Percentiles rank a stretch among this genome's conserved stretches.
These are phyloP conservation scores for Monilinia polystroma DNA, from an alignment of 2,329 filamentous ascomycete species.

Conservation along the genomic window DNA sequence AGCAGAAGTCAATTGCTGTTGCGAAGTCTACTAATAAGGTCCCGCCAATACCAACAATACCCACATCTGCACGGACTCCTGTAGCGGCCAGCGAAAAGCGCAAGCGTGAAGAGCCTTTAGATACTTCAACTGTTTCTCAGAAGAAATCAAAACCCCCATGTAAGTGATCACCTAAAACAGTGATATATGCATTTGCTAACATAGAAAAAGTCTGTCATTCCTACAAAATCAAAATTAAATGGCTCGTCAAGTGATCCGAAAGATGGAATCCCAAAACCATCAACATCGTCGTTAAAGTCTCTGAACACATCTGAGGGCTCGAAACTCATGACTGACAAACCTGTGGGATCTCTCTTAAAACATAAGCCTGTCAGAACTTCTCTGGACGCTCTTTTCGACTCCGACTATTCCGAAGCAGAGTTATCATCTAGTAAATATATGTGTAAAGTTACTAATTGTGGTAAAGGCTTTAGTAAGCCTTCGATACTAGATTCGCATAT, in stretches of 20 bases:
- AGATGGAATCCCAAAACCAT: background rate
- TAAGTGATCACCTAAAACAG: background rate
- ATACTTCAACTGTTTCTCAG: background rate
- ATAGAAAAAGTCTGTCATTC: background rate
- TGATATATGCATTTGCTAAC: background rate
- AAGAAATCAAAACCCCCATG: conserved; percentile 11
- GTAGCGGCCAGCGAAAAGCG: conserved; percentile 7
- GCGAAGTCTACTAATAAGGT: background rate
- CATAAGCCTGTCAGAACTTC: background rate
- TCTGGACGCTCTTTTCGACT: background rate
- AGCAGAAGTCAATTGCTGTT: background rate
- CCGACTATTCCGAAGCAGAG: background rate
- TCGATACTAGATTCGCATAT: background rate
- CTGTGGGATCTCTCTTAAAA: background rate
- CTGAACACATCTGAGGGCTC: background rate
- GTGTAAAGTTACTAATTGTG: background rate
- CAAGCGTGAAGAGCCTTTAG: background rate
- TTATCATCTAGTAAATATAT: background rate
- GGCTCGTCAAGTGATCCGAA: too few species aligned
- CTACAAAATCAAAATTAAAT: background rate
- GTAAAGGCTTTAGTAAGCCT: background rate
- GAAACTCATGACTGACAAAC: background rate
- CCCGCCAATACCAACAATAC: background rate
- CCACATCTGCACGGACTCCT: too few species aligned
- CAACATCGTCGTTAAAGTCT: background rate